A percentile compares a stretch with the other conserved stretches of the same genome.
Conservation (phyloP, 2,329 filamentous ascomycete genomes). For the Fusarium multiceps region DNA sequence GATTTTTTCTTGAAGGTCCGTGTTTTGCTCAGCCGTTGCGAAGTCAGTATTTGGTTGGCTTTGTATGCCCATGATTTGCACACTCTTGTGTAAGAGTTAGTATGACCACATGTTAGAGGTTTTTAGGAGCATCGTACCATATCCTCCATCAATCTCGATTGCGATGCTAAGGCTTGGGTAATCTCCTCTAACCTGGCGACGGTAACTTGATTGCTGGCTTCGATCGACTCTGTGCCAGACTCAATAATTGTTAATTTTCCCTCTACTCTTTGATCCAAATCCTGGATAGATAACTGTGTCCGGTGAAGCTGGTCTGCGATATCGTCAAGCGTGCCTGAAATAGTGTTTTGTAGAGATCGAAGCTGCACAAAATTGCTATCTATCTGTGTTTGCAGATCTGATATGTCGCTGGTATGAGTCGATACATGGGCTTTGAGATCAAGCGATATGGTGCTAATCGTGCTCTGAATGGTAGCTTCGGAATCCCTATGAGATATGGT, state of each 20-base stretch:
- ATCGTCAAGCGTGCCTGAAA: accelerated
- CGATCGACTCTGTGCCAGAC: not conserved
- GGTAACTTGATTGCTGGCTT: not conserved
- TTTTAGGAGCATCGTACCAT: not conserved
- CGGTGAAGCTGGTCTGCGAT: not conserved
- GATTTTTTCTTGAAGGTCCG: accelerated
- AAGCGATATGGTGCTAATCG: not conserved
- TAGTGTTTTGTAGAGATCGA: not conserved
- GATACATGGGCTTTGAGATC: not conserved
- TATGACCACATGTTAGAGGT: accelerated
- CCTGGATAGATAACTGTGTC: not conserved
- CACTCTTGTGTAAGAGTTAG: accelerated
- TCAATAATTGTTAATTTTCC: not conserved
- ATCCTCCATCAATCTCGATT: not conserved
- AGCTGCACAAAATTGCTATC: not conserved
- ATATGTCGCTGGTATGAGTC: accelerated
- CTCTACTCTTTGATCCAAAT: not conserved
- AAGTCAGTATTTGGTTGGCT: accelerated
- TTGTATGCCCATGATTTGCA: accelerated
- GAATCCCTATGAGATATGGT: not conserved
- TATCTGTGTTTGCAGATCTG: not conserved
- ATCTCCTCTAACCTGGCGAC: not conserved
- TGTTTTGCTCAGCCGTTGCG: accelerated
- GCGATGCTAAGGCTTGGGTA: not conserved
- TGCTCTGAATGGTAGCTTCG: not conserved